phyloP scores from a whole-genome alignment of 257 asterid species.

The Fraxinus quadrangulata region DNA sequence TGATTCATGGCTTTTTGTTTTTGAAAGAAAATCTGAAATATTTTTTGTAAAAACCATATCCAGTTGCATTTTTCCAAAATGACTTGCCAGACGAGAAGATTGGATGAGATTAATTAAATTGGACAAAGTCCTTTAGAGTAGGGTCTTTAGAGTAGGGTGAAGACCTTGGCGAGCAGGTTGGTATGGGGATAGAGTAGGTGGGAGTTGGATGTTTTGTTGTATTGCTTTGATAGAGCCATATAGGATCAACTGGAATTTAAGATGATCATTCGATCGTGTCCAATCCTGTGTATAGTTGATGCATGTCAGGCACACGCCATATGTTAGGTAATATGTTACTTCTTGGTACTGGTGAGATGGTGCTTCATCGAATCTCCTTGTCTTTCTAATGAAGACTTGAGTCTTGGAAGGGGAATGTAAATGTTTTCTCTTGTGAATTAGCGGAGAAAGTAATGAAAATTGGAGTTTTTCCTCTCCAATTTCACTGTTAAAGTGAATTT shows the following conservation, averaged over 20 bases:
- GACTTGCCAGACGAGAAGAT: neutral
- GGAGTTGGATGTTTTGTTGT: neutral
- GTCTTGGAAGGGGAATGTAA: no score
- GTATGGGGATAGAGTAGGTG: neutral
- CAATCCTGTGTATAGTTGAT: neutral
- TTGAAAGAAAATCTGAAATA: no score
- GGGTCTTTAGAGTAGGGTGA: neutral
- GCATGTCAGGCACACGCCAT: neutral
- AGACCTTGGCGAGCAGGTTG: neutral
- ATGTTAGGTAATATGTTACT: no score
- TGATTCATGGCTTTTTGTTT: no score
- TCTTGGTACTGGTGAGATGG: no score
- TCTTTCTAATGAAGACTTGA: no score
- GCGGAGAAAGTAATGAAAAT: neutral
- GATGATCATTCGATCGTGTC: neutral
- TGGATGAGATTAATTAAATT: neutral
- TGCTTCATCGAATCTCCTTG: no score
- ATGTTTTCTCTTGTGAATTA: no score
- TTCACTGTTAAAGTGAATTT: neutral
- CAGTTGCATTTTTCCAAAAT: no score
- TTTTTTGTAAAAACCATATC: no score
- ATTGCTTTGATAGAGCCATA: neutral
- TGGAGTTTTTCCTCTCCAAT: neutral
- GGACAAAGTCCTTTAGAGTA: neutral
- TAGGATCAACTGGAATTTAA: no score